Base-by-base conservation (phyloP, 78 protist genomes). In the Polysphondylium violaceum region DNA sequence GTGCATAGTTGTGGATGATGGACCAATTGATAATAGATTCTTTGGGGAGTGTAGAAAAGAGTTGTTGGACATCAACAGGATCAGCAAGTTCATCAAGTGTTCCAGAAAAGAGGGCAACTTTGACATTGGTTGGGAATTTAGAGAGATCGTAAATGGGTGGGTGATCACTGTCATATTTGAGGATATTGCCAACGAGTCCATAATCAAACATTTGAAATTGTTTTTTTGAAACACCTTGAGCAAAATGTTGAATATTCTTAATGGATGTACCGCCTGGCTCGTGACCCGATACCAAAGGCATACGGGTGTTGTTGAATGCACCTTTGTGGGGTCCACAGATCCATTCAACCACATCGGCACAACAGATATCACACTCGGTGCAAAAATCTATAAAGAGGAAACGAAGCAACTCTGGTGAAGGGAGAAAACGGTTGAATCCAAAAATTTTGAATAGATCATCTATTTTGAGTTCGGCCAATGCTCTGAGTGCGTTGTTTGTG, bases 11-110 rank as follows among this genome's bases (percentile, higher is more conserved):
- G 5, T 63, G 40, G 14, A 83, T 59, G 25, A 44, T 71, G 8
- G 29, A 23, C 91, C 91, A 83, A 25, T 60, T 7, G n/a, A 83
- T 19, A 14, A 83, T 12, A 2, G 81, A 40, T 41, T 23, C 17
- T 12, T 9, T 2, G 2, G 91, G 91, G 25, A 83, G 23, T 8
- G 14, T 23, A n/a, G 29, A 25, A 17, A 83, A 71, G 1, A 83
- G 55, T 9, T 67, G 59, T 31, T 51, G 17, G 1, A 93, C 96
- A 36, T 94, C 96, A 2, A 47, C 6, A n/a, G 92, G 87, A 44
- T 88, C 96, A 16, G 96, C 96, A 21, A 94, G 63, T 14, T 59
- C 77, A 88, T 94, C 96, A 0, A 33, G 19, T 25, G 88, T 71
- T n/a, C 96, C 96, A 61, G 72, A 38, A 35, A 60, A 83, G 14